Conservation (phyloP, 495 filamentous ascomycete species). For the Hamigera avellanea region DNA sequence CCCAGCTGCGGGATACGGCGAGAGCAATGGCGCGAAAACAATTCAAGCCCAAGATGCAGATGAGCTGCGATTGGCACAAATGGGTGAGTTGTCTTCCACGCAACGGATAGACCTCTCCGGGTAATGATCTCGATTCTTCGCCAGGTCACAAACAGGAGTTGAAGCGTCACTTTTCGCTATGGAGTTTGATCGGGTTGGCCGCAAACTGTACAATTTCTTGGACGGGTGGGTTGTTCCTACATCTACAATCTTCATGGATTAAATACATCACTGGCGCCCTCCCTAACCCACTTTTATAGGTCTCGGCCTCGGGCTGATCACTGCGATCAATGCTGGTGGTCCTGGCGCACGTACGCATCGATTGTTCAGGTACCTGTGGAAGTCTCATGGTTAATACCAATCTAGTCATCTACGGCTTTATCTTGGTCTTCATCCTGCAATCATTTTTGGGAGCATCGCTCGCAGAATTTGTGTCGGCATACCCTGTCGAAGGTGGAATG, state of each 20-base stretch:
- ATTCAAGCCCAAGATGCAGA: constrained; percentile 20
- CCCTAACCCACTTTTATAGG: constrained; percentile 4
- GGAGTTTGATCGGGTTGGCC: constrained; percentile 28
- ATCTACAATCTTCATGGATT: too few species aligned
- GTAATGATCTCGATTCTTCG: not conserved
- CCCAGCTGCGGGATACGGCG: not conserved
- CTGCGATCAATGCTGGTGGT: constrained; percentile 27
- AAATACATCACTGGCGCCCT: not conserved
- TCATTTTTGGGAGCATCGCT: constrained; percentile 37
- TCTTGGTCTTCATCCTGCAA: constrained; percentile 37
- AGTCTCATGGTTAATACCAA: not conserved
- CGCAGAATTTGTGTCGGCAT: constrained; percentile 43
- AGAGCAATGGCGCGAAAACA: not conserved
- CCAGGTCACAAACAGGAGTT: constrained; percentile 30
- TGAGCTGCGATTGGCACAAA: constrained; percentile 30
- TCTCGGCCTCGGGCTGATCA: constrained; percentile 28
- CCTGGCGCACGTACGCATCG: constrained; percentile 21
- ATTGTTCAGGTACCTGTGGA: not conserved
- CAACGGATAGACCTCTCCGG: not conserved
- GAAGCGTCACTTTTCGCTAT: constrained; percentile 26
- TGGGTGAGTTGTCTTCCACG: constrained; percentile 17
- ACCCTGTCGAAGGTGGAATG: constrained; percentile 39
- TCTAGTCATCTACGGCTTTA: constrained; percentile 31
- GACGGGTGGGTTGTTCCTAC: constrained; percentile 18
- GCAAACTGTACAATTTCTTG: constrained; percentile 31